A percentile compares a stretch with the other conserved stretches of the same genome.
Conservation (phyloP, 208 protist species). For the Endotrypanum monterogeii region DNA sequence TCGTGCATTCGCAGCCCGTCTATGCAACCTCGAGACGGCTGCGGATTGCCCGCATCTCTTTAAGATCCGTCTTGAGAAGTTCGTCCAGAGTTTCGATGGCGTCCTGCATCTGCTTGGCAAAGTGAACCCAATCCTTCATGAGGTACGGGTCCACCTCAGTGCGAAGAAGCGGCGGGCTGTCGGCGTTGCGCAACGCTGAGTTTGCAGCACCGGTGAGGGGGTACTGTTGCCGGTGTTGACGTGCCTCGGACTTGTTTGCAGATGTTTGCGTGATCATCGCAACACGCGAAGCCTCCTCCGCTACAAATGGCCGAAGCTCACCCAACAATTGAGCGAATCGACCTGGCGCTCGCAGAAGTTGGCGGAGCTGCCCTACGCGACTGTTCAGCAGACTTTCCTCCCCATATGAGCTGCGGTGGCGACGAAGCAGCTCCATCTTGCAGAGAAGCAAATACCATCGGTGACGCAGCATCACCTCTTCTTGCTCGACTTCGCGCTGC, state of each 20-base stretch:
- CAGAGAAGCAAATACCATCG: constrained; percentile 54
- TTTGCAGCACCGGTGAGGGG: not conserved
- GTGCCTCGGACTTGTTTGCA: constrained; percentile 7
- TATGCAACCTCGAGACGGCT: constrained; percentile 30
- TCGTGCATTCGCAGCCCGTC: not conserved
- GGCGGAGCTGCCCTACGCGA: constrained; percentile 36
- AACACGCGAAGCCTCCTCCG: constrained; percentile 43
- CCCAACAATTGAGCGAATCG: constrained; percentile 42
- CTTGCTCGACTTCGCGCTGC: constrained; percentile 41
- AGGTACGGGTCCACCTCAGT: constrained; percentile 44
- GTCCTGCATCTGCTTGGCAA: constrained; percentile 60
- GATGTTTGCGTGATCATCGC: constrained; percentile 28
- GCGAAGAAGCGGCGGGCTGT: constrained; percentile 31
- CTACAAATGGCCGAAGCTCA: constrained; percentile 53
- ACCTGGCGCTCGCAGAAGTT: constrained; percentile 53
- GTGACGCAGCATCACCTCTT: constrained; percentile 65
- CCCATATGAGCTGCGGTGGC: constrained; percentile 31
- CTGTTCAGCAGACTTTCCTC: constrained; percentile 50
- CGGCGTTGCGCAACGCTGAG: constrained; percentile 5
- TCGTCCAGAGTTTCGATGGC: constrained; percentile 52
- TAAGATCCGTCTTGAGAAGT: constrained; percentile 45
- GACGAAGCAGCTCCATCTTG: constrained; percentile 64
- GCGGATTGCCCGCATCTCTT: constrained; percentile 53
- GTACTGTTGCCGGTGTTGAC: constrained; percentile 4
- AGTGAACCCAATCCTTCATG: constrained; percentile 48